Evolutionary conservation across 805 yeast genomes (phyloP), one percentile per base, ranked within the genome.

Genomic region (Saturnispora sanitii): DNA sequence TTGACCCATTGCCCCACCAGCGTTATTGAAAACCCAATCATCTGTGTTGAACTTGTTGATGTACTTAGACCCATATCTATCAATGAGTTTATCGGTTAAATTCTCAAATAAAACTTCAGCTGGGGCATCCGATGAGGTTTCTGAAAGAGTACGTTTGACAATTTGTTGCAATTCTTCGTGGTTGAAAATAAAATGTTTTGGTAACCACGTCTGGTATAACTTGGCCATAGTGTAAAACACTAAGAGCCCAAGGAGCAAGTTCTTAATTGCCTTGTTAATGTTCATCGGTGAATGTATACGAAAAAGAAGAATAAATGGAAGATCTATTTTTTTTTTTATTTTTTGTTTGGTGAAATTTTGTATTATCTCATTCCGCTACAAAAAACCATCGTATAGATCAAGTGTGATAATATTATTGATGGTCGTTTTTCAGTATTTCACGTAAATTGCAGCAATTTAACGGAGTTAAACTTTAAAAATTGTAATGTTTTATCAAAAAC

Each of bases 1-100:
- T 41, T 87, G 77, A 19, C 94, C 92, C 98, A 92, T 92, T 39
- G 98, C 97, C 51, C 95, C 95, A 41, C 98, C 98, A 3, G 98
- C 98, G 54, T 85, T 86, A 72, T 92, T 92, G 74, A 79, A 90
- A 38, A 92, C 82, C 97, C 97, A 92, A 49, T 88, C 90, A 40
- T 82, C 82, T 38, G 69, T 67, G 57, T 79, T 75, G 49, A 81
- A 69, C 48, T 77, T 77, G 62, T 84, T 84, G 62, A 90, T 73
- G 49, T 71, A 57, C 6, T 75, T 77, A 3, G 45, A 42, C 11
- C 95, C 94, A 58, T 92, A 92, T 35, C 67, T 73, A 3, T 60
- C 66, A 46, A 77, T 67, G 44, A 88, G 58, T 26, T 63, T 68
- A 2, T 69, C 68, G 26, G 83, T 74, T 45, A 90, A 64, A 37